Conservation (phyloP, 352 stramenopile species). For the Pythium brassicae region DNA sequence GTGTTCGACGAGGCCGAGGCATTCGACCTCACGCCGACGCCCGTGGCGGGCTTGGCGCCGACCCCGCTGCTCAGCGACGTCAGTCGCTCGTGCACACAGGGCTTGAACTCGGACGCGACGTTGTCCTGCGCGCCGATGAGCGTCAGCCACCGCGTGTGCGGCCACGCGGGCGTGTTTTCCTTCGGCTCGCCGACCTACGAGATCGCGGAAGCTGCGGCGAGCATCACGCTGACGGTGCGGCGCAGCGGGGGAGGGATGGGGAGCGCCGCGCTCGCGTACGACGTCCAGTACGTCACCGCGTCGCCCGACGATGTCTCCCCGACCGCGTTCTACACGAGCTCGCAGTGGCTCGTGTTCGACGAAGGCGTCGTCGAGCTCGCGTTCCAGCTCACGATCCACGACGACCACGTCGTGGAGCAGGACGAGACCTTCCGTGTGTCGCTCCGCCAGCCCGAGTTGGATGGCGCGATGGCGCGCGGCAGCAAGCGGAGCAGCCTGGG, state of each 20-base stretch:
- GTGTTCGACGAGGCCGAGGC: slow-evolving; percentile 92
- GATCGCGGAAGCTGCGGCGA: slow-evolving; percentile 61
- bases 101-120: slow-evolving; percentile 37
- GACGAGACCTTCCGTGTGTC: slow-evolving; percentile 69
- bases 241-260: slow-evolving; percentile 87
- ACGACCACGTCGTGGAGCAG: slow-evolving; percentile 73
- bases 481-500: slow-evolving; percentile 27
- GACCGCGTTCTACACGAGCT: slow-evolving; percentile 86
- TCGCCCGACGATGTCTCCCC: slow-evolving; percentile 70
- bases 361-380: slow-evolving; percentile 78
- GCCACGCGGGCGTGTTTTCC: slow-evolving; percentile 84
- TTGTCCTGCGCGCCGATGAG: slow-evolving; percentile 55
- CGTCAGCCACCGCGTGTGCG: slow-evolving; percentile 87
- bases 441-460: slow-evolving; percentile 28
- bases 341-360: slow-evolving; percentile 72
- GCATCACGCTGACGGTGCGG: slow-evolving; percentile 78
- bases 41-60: neutral
- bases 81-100: slow-evolving; percentile 59
- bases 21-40: slow-evolving; percentile 39
- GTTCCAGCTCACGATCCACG: slow-evolving; percentile 91
- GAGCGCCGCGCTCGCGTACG: slow-evolving; percentile 67
- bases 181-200: slow-evolving; percentile 87
- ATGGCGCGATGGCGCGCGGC: slow-evolving; percentile 3
- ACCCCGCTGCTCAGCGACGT: slow-evolving; percentile 43
- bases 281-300: slow-evolving; percentile 80